phyloP scores from a whole-genome alignment of 495 filamentous ascomycete species.

The Zalerion maritima region DNA sequence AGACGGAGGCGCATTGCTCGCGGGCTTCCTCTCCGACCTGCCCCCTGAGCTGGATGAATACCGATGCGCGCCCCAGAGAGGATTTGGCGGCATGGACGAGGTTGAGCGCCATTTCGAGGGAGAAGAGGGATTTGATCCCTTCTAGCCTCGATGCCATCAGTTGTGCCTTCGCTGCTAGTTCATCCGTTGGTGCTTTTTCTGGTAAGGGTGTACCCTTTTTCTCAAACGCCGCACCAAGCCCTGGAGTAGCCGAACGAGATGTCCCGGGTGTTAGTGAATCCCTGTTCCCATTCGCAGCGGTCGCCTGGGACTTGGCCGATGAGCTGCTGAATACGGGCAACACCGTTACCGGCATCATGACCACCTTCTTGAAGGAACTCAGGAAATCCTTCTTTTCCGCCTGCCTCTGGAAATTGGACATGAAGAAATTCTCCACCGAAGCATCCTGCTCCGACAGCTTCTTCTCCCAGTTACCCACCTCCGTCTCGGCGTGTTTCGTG shows the following conservation, averaged over 20 bases:
- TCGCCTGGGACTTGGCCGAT: constrained; percentile 17
- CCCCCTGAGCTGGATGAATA: constrained; percentile 65
- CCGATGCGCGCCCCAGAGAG: constrained; percentile 68
- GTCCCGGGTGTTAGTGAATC: constrained; percentile 22
- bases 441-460: constrained; percentile 84
- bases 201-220: constrained; percentile 32
- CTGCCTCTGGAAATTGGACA: constrained; percentile 86
- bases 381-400: constrained; percentile 94
- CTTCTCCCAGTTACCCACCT: constrained; percentile 78
- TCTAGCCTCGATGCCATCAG: constrained; percentile 91
- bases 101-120: constrained; percentile 83
- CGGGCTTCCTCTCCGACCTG: constrained; percentile 70
- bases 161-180: constrained; percentile 87
- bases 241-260: constrained; percentile 17
- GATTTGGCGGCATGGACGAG: constrained; percentile 85
- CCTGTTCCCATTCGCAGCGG: constrained; percentile 13
- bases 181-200: constrained; percentile 62
- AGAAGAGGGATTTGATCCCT: constrained; percentile 86
- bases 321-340: constrained; percentile 42
- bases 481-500: constrained; percentile 52
- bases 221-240: constrained; percentile 10
- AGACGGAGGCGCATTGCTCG: constrained; percentile 82
- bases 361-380: constrained; percentile 93
- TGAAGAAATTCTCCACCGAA: constrained; percentile 81
- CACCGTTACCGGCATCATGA: constrained; percentile 95